phyloP scores from a whole-genome alignment of 306 rosid species.

The Alnus rubra region DNA sequence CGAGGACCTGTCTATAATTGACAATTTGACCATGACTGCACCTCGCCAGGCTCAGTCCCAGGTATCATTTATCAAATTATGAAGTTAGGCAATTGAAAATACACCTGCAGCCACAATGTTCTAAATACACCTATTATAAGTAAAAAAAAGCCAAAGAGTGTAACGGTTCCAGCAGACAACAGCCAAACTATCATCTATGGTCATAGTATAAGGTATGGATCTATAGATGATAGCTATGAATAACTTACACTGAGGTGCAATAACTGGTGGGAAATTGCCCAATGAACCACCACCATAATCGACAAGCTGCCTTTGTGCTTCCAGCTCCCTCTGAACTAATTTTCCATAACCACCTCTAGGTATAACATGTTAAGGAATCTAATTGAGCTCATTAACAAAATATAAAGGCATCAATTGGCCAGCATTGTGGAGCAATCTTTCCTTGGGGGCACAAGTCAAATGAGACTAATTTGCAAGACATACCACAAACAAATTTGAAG shows the following conservation, averaged over 20 bases:
- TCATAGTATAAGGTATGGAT: constrained; percentile 26
- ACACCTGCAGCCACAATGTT: not conserved
- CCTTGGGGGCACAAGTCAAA: not conserved
- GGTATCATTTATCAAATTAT: not conserved
- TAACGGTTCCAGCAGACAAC: not conserved
- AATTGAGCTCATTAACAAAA: not conserved
- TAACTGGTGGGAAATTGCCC: constrained; percentile 74
- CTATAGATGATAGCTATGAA: constrained; percentile 12
- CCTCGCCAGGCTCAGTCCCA: not conserved
- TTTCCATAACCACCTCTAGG: constrained; percentile 99
- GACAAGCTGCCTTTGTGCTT: constrained; percentile 94
- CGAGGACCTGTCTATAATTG: not conserved
- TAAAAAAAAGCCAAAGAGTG: not conserved
- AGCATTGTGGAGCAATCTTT: not conserved
- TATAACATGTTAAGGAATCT: constrained; percentile 60
- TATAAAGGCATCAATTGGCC: not conserved
- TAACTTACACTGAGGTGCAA: constrained; percentile 74
- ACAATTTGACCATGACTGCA: not conserved
- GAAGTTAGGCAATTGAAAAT: not conserved
- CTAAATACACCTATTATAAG: not conserved
- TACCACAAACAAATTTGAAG: not conserved
- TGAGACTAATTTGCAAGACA: not conserved
- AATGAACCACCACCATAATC: constrained; percentile 95
- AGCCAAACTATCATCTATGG: constrained; percentile 8
- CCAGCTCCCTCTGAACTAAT: constrained; percentile 85